Evolutionary conservation across 441 rosid genomes (phyloP).

Genomic region (Omphalea diandra): DNA sequence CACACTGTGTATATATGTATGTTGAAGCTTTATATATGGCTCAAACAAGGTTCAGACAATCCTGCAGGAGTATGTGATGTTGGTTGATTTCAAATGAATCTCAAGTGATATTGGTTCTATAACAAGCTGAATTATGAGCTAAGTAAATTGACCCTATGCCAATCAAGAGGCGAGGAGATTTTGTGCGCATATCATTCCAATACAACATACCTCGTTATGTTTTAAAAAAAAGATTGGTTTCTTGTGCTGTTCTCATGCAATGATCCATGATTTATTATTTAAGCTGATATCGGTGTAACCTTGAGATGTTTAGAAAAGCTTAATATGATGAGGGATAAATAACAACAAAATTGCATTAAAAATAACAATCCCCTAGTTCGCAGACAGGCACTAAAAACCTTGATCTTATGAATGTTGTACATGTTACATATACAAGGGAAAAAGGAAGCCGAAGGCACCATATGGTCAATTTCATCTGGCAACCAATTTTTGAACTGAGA

Average conservation of each 20-base stretch:
- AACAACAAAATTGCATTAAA: too few species aligned
- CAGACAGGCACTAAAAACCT: background rate
- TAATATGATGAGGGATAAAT: too few species aligned
- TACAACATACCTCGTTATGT: too few species aligned
- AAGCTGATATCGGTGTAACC: too few species aligned
- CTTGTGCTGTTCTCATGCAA: too few species aligned
- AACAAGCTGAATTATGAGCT: background rate
- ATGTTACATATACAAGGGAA: background rate
- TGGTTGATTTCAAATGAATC: background rate
- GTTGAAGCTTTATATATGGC: background rate
- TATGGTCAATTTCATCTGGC: background rate
- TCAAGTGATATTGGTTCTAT: background rate
- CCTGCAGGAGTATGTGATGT: background rate
- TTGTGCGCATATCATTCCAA: too few species aligned
- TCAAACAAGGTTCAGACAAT: background rate
- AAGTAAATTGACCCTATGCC: too few species aligned
- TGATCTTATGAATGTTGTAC: background rate
- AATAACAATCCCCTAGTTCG: background rate
- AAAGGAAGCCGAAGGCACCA: background rate
- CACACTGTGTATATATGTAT: too few species aligned
- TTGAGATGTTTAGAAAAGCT: too few species aligned
- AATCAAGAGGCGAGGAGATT: too few species aligned
- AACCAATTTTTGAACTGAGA: background rate
- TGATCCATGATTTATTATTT: too few species aligned
- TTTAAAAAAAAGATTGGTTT: too few species aligned